Base-by-base conservation (phyloP, 768 basidiomycete species). In the Russula compacta region DNA sequence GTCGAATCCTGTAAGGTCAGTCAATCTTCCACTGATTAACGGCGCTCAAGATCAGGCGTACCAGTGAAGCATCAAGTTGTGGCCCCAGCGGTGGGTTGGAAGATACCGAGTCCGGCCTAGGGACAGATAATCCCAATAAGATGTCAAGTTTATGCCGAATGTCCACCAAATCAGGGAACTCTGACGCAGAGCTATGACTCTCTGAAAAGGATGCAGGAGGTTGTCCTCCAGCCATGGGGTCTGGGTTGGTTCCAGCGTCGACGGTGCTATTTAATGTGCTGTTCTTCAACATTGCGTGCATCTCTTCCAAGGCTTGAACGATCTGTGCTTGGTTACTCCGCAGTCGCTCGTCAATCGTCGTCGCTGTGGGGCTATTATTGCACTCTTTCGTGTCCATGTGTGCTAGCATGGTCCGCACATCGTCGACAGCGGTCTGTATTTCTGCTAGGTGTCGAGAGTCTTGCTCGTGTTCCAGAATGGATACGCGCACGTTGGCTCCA, bases 81-180 rank as follows among this genome's bases (percentile, higher is more conserved):
- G 15, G 44, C 3, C 38, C 38, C 39, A 7, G 35, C 14, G 42
- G 19, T 29, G 43, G 29, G 24, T 8, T 14, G 3, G 51, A 44
- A 5, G 35, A 32, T 12, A 21, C 47, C 1, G 19, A 33, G 6
- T 53, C 35, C 15, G 35, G 24, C 52, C 40, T 53, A 57, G 60
- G 38, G 66, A 67, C 8, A 71, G 57, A 53, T 54, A 48, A 53
- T 35, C 67, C 67, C n/a, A 71, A 58, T 14, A 79, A 69, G 35
- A 70, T 69, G 12, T 79, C 75, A 21, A 79, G 68, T 64, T 77
- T 78, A 32, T 64, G 67, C 19, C 68, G 70, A 56, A 79, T 62
- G n/a, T 69, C 71, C 4, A 67, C 63, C 17, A 73, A 19, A 32
- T 73, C 70, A 2, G 63, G 57, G 3, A 59, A 36, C 10, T 64